phyloP scores from a whole-genome alignment of 257 asterid genomes.

The Forsythia viridissima region DNA sequence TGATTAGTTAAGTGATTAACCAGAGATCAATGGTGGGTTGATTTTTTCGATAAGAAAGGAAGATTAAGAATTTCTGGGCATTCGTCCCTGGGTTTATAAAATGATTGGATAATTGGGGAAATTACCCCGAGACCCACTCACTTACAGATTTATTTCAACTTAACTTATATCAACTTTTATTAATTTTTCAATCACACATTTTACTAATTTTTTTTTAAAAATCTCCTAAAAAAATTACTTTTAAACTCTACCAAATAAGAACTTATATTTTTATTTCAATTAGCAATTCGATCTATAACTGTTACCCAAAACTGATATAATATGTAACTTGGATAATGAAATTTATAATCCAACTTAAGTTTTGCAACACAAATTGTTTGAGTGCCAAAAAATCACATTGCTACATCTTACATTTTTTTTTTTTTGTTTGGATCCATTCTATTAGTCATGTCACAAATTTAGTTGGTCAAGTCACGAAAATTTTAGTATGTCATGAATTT shows the following conservation, averaged over 20 bases:
- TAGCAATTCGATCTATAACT: background rate
- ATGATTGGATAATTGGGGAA: constrained; percentile 6
- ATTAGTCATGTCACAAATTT: no score
- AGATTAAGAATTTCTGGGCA: constrained; percentile 24
- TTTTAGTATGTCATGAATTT: background rate
- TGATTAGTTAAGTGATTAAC: constrained; percentile 17
- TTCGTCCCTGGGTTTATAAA: background rate
- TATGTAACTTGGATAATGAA: background rate
- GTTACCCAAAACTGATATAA: background rate
- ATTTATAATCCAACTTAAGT: background rate
- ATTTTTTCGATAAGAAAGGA: background rate
- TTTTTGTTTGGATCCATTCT: background rate
- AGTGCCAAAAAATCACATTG: background rate
- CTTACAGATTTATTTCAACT: background rate
- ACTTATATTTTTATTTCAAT: background rate
- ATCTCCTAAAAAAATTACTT: no score
- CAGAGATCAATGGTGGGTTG: background rate
- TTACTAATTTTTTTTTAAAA: no score
- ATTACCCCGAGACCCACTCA: background rate
- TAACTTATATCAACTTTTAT: background rate
- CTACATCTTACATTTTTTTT: background rate
- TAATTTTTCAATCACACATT: no score
- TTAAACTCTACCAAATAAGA: no score
- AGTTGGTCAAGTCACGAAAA: no score
- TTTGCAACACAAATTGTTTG: background rate